Percentiles rank a stretch among this genome's conserved stretches.
phyloP scores from a whole-genome alignment of 83 land plant genomes.

The Diphasiastrum complanatum region DNA sequence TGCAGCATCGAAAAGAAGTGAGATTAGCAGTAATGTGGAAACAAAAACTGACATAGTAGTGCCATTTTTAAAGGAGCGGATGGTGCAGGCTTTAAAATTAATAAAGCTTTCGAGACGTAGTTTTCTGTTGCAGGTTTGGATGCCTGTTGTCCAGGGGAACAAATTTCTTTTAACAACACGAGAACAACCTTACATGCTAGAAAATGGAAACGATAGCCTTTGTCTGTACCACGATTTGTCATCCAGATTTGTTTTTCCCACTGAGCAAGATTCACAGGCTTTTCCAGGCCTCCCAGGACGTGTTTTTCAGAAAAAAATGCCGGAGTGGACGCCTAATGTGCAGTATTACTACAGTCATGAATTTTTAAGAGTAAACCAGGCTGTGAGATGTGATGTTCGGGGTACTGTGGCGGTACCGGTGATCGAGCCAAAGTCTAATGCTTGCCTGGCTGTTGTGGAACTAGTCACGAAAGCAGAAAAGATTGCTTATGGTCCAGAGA shows the following conservation, averaged over 20 bases:
- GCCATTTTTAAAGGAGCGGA: too few relatives aligned
- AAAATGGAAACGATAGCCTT: too few relatives aligned
- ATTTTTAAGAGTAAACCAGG: neutral
- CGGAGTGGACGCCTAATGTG: constrained; percentile 9
- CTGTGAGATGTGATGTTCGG: neutral
- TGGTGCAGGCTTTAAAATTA: too few relatives aligned
- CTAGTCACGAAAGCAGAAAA: neutral
- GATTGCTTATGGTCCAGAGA: neutral
- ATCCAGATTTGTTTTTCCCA: neutral
- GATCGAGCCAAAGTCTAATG: neutral
- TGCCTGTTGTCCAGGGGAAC: too few relatives aligned
- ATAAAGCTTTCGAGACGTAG: too few relatives aligned
- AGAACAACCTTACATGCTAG: constrained; percentile 5
- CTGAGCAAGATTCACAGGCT: neutral
- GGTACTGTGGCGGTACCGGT: constrained; percentile 2
- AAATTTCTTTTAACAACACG: too few relatives aligned
- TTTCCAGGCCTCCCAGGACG: constrained; percentile 3
- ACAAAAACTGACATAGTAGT: too few relatives aligned
- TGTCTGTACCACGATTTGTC: neutral
- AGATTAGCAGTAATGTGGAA: too few relatives aligned
- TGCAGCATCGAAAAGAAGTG: too few relatives aligned
- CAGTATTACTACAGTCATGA: constrained; percentile 3
- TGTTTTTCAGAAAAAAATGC: neutral
- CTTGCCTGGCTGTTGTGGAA: constrained; percentile 1
- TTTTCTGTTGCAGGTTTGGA: too few relatives aligned